Conservation (phyloP, 352 stramenopile genomes). For the Globisporangium heterothallicum region DNA sequence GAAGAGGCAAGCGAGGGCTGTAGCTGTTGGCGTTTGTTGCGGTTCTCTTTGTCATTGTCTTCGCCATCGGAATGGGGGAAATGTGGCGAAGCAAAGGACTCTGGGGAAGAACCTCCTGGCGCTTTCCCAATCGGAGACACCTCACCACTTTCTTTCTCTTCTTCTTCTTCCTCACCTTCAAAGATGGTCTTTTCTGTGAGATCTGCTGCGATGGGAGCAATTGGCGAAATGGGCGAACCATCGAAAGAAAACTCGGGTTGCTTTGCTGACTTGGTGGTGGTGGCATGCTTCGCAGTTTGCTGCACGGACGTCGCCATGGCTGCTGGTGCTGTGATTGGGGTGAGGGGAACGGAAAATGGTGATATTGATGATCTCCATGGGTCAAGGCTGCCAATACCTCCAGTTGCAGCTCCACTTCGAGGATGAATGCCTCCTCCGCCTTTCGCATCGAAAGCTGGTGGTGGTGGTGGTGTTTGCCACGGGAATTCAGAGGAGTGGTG, state of each 20-base stretch:
- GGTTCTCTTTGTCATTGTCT: conserved; percentile 28
- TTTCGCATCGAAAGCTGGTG: neutral
- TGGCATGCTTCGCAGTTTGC: neutral
- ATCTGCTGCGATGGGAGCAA: conserved; percentile 2
- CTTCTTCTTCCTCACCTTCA: conserved; percentile 21
- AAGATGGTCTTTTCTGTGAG: conserved; percentile 12
- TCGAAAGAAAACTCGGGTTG: conserved; percentile 23
- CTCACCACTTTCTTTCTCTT: conserved; percentile 19
- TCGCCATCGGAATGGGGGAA: conserved; percentile 15
- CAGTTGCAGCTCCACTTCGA: neutral
- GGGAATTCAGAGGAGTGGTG: conserved; percentile 12
- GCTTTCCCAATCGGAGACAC: conserved; percentile 8
- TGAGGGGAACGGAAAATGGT: conserved; percentile 3
- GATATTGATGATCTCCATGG: neutral
- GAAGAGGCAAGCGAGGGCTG: neutral
- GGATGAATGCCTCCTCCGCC: conserved; percentile 9
- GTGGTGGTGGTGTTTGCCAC: neutral
- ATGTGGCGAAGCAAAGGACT: conserved; percentile 19
- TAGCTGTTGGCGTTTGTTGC: conserved; percentile 5
- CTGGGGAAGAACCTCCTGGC: conserved; percentile 11
- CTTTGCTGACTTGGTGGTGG: neutral
- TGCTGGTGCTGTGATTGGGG: conserved; percentile 4
- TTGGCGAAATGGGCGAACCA: conserved; percentile 42
- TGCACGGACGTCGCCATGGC: neutral
- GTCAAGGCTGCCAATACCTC: neutral